Base-by-base conservation (phyloP, 768 basidiomycete species). In the Boletus bicolor region DNA sequence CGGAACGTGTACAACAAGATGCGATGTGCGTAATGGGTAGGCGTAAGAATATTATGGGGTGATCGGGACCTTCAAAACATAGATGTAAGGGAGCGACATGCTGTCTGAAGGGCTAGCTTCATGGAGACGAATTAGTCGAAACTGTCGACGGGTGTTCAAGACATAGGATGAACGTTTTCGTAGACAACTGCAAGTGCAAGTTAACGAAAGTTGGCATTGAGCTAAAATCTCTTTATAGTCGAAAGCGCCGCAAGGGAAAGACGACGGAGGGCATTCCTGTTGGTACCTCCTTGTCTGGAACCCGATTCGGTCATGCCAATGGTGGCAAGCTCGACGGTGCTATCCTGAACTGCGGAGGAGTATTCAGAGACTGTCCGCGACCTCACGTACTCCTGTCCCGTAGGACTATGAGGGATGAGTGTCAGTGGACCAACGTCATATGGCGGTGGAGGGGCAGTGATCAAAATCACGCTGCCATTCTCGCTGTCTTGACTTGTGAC, bases 191-290 rank as follows among this genome's bases (percentile, higher is more conserved):
- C 30, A 45, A 56, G 44, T 39, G 44, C 44, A 44, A 34, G 24
- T 43, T 10, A 41, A 55, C 30, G 24, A 41, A 28, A 46, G 35
- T 19, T 37, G 35, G 34, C 14, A 38, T 10, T 8, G 15, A 5
- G 19, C 46, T 65, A 68, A n/a, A 55, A n/a, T 45, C 54, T 57
- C 53, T 68, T 69, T 10, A 65, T 59, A n/a, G 68, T 66, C 32
- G 68, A 72, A 53, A 69, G 68, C 3, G 71, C 63, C 11, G 63
- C 71, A 26, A 71, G 55, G 37, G 71, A 72, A 55, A 71, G 58
- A 50, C 69, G 69, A 37, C 65, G 68, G 4, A 69, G 59, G 19
- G 69, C 24, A 42, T 51, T 65, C 38, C 69, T 59, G 32, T 44
- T 63, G 48, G 52, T 48, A 24, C 59, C 39, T 34, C 58, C 58